Percentiles rank a stretch among this genome's conserved stretches.
These are phyloP conservation scores for Globisporangium iwayamae DNA, from an alignment of 352 stramenopile genomes.

Conservation along the genomic window DNA sequence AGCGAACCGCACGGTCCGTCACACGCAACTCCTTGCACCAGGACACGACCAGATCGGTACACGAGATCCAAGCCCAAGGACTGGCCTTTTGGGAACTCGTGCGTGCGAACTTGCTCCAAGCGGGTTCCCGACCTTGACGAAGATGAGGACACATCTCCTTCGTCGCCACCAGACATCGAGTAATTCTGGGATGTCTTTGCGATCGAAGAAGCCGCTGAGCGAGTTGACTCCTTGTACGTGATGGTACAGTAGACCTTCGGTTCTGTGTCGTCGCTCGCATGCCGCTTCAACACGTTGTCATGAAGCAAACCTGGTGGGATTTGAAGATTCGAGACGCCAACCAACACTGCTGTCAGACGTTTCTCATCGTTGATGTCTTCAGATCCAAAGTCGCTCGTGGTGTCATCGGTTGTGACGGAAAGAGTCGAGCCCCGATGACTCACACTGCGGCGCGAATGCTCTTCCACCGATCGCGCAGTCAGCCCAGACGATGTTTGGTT, in stretches of 20 bases:
- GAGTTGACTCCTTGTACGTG: conserved; percentile 71
- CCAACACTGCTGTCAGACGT: conserved; percentile 64
- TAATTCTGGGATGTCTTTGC: conserved; percentile 34
- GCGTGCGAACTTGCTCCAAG: conserved; percentile 56
- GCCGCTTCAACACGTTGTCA: conserved; percentile 30
- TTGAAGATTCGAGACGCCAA: conserved; percentile 70
- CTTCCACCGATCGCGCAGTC: conserved; percentile 25
- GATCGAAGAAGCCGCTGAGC: conserved; percentile 64
- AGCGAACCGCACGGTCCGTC: conserved; percentile 58
- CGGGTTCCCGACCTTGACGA: conserved; percentile 13
- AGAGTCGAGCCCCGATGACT: conserved; percentile 14
- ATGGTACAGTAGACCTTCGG: conserved; percentile 84
- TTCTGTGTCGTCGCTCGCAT: conserved; percentile 26
- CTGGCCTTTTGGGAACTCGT: conserved; percentile 52
- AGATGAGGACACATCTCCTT: conserved; percentile 2
- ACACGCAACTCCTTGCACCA: conserved; percentile 73
- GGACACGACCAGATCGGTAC: conserved; percentile 67
- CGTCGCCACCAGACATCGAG: conserved; percentile 13
- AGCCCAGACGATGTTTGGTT: conserved; percentile 18
- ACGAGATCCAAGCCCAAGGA: conserved; percentile 79
- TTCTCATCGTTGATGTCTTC: conserved; percentile 70
- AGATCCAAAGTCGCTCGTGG: conserved; percentile 49
- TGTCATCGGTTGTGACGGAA: conserved; percentile 69
- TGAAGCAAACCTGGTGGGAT: conserved; percentile 38
- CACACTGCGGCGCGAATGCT: conserved; percentile 8